Evolutionary conservation across 441 rosid genomes (phyloP).

Genomic region (Populus trichocarpa): DNA sequence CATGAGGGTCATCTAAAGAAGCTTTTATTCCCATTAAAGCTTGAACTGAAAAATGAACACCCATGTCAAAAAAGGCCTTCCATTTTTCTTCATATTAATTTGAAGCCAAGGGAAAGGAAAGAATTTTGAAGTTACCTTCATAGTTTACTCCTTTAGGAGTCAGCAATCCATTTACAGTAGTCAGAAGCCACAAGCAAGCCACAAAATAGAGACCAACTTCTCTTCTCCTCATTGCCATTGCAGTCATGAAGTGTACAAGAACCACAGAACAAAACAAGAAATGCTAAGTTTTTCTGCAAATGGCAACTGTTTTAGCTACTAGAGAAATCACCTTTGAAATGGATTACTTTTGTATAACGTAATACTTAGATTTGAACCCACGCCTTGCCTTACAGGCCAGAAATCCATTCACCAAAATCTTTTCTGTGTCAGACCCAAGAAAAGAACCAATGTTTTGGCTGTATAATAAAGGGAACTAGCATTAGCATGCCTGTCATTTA

Average conservation of each 20-base stretch:
- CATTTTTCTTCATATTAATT: background rate
- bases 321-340: slow-evolving; percentile 24
- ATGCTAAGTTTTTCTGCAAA: slow-evolving; percentile 16
- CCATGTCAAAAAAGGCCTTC: slow-evolving; percentile 13
- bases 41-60: slow-evolving; percentile 55
- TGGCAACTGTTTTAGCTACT: slow-evolving; percentile 2
- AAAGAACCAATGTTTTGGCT: slow-evolving; percentile 38
- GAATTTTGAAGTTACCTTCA: slow-evolving; percentile 57
- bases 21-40: slow-evolving; percentile 86
- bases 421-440: slow-evolving; percentile 46
- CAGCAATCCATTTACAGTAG: slow-evolving; percentile 60
- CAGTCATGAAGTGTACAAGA: slow-evolving; percentile 30
- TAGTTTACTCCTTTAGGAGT: slow-evolving; percentile 94
- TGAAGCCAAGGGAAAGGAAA: slow-evolving; percentile 1
- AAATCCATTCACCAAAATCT: slow-evolving; percentile 43
- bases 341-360: slow-evolving; percentile 20
- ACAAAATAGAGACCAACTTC: slow-evolving; percentile 28
- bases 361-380: slow-evolving; percentile 29
- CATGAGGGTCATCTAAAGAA: slow-evolving; percentile 79
- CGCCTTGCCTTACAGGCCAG: slow-evolving; percentile 35
- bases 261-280: slow-evolving; percentile 28
- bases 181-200: slow-evolving; percentile 48
- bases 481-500: slow-evolving; percentile 61
- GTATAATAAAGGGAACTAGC: slow-evolving; percentile 50
- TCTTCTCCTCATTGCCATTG: slow-evolving; percentile 37